Percentiles rank a stretch among this genome's conserved stretches.
phyloP scores from a whole-genome alignment of 2,329 filamentous ascomycete genomes.

The Apiospora koreana region DNA sequence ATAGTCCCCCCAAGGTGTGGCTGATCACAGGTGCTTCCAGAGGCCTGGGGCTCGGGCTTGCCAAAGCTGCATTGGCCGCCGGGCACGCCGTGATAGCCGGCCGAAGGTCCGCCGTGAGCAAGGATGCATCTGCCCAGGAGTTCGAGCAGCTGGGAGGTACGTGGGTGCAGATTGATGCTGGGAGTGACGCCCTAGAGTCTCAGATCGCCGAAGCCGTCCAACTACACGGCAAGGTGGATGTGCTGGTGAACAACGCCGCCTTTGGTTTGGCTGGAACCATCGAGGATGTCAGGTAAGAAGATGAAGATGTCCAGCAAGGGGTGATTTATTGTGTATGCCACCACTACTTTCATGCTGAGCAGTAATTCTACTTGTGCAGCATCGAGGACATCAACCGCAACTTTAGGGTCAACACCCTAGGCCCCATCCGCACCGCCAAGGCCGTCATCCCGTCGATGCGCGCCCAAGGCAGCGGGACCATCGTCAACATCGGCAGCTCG shows the following conservation, averaged over 20 bases:
- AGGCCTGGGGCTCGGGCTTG: conserved; percentile 26
- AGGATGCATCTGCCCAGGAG: conserved; percentile 19
- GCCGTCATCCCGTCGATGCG: conserved; percentile 29
- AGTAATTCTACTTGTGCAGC: conserved; percentile 13
- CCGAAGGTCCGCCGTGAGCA: conserved; percentile 14
- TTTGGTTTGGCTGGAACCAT: conserved; percentile 24
- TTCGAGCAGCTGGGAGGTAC: conserved; percentile 26
- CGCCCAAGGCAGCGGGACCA: conserved; percentile 26
- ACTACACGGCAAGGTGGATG: conserved; percentile 24
- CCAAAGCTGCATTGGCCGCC: conserved; percentile 23
- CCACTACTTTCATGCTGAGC: neutral
- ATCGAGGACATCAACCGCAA: conserved; percentile 23
- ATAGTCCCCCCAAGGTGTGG: conserved; percentile 20
- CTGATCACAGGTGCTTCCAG: conserved; percentile 29
- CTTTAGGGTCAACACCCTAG: conserved; percentile 28
- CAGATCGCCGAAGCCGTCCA: conserved; percentile 21
- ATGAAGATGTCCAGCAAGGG: neutral
- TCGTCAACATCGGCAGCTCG: conserved; percentile 28
- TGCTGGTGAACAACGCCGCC: conserved; percentile 28
- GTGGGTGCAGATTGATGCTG: conserved; percentile 27
- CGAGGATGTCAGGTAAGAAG: conserved; percentile 24
- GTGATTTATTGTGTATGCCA: conserved; percentile 11
- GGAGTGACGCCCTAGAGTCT: conserved; percentile 21
- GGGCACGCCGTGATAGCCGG: conserved; percentile 28
- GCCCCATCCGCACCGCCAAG: conserved; percentile 26